A percentile compares a stretch with the other conserved stretches of the same genome.
These are phyloP conservation scores for Pleurotus citrinopileatus DNA, from an alignment of 768 basidiomycete species.

Conservation along the genomic window DNA sequence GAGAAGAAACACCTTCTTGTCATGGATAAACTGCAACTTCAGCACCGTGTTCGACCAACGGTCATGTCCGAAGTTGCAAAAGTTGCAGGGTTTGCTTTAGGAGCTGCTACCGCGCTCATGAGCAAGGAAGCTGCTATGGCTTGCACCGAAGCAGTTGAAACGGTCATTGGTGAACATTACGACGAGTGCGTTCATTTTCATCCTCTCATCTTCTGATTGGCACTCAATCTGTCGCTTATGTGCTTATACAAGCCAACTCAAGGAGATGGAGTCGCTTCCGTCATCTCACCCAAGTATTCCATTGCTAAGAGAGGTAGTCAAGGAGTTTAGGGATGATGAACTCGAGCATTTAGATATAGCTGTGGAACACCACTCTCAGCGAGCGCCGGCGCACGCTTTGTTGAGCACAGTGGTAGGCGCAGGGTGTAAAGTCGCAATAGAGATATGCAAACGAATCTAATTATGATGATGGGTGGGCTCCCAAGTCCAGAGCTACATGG, in stretches of 20 bases:
- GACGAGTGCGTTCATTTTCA: slow-evolving; percentile 93
- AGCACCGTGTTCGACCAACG: slow-evolving; percentile 85
- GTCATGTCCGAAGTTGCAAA: slow-evolving; percentile 82
- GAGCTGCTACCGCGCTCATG: slow-evolving; percentile 81
- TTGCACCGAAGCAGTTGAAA: slow-evolving; percentile 97
- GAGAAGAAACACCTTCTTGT: slow-evolving; percentile 89
- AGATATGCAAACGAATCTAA: slow-evolving; percentile 81
- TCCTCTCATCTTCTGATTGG: background rate
- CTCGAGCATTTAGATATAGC: slow-evolving; percentile 92
- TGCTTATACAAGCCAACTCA: slow-evolving; percentile 64
- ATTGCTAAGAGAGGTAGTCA: slow-evolving; percentile 66
- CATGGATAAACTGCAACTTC: slow-evolving; percentile 80
- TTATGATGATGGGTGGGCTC: background rate
- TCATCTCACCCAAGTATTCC: slow-evolving; percentile 76
- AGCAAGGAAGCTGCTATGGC: slow-evolving; percentile 97
- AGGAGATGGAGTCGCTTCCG: slow-evolving; percentile 61
- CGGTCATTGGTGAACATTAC: slow-evolving; percentile 97
- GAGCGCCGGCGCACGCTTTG: slow-evolving; percentile 88
- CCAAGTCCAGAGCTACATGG: background rate
- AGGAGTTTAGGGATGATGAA: slow-evolving; percentile 92
- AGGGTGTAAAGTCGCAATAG: slow-evolving; percentile 89
- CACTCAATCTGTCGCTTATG: background rate
- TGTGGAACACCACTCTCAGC: slow-evolving; percentile 82
- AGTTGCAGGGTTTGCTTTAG: slow-evolving; percentile 82
- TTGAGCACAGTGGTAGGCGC: slow-evolving; percentile 80